Percentiles rank a stretch among this genome's conserved stretches.
Conservation (phyloP, 2,329 filamentous ascomycete genomes). For the Talaromyces verruculosus region DNA sequence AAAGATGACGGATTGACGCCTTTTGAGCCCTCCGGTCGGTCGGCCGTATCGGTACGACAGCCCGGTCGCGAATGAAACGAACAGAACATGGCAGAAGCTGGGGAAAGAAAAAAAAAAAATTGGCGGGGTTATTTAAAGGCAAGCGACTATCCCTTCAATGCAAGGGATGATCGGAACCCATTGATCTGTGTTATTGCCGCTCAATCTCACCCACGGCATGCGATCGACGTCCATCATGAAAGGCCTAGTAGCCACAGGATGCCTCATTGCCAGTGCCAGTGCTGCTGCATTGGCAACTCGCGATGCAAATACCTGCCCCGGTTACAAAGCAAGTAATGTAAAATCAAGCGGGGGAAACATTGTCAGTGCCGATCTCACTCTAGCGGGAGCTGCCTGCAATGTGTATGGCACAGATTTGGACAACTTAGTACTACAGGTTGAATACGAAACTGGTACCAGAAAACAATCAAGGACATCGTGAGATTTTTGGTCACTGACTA, state of each 20-base stretch:
- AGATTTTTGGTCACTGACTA: neutral
- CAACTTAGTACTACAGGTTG: slow-evolving; percentile 58
- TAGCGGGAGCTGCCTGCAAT: slow-evolving; percentile 67
- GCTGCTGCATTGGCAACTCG: slow-evolving; percentile 20
- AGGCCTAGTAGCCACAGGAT: slow-evolving; percentile 13
- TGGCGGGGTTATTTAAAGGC: slow-evolving; percentile 4
- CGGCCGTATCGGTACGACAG: neutral
- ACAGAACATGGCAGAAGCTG: slow-evolving; percentile 7
- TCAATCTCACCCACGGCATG: slow-evolving; percentile 1
- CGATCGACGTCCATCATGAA: slow-evolving; percentile 12
- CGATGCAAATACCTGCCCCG: slow-evolving; percentile 33
- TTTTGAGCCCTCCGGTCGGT: neutral
- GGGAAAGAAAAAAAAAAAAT: neutral
- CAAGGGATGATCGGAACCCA: neutral
- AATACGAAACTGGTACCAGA: slow-evolving; percentile 58
- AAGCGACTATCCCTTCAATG: neutral
- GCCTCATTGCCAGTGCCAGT: slow-evolving; percentile 18
- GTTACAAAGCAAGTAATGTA: slow-evolving; percentile 41
- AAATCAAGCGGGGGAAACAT: slow-evolving; percentile 38
- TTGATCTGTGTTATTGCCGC: slow-evolving; percentile 1
- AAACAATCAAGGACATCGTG: slow-evolving; percentile 20
- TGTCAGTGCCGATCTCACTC: slow-evolving; percentile 59
- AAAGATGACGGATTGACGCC: neutral
- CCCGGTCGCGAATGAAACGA: slow-evolving; percentile 3
- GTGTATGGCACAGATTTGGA: slow-evolving; percentile 59